A percentile compares a stretch with the other conserved stretches of the same genome.
Conservation (phyloP, 139 green algal species). For the Yamagishiella unicocca region DNA sequence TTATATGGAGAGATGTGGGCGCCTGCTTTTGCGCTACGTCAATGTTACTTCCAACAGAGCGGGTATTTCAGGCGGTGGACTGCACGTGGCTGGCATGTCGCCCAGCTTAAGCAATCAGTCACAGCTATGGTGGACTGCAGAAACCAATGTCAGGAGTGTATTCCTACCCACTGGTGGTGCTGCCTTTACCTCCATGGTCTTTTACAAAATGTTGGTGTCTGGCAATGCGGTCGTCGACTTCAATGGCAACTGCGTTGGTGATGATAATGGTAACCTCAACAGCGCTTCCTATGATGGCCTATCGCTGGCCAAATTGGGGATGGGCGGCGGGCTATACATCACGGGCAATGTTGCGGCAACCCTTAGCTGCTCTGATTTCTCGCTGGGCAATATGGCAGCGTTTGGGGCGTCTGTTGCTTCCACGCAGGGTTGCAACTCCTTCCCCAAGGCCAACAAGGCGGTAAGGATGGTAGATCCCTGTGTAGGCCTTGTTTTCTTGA, state of each 20-base stretch:
- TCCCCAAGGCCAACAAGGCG: too few relatives aligned
- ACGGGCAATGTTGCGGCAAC: neutral
- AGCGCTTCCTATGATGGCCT: neutral
- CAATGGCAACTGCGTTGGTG: too few relatives aligned
- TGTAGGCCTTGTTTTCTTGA: too few relatives aligned
- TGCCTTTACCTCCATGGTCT: too few relatives aligned
- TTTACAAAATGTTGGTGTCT: too few relatives aligned
- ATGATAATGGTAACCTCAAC: too few relatives aligned
- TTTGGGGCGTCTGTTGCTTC: neutral
- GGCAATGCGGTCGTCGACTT: too few relatives aligned
- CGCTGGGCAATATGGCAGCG: neutral
- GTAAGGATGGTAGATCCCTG: too few relatives aligned
- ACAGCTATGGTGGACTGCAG: too few relatives aligned
- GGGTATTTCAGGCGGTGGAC: neutral
- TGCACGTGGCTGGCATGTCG: neutral
- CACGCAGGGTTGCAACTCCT: constrained; percentile 1
- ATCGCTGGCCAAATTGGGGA: neutral
- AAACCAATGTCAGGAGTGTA: too few relatives aligned
- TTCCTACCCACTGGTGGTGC: too few relatives aligned
- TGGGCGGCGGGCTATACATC: neutral
- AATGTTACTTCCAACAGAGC: neutral
- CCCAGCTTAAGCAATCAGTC: too few relatives aligned
- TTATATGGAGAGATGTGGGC: neutral
- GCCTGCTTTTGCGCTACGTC: neutral
- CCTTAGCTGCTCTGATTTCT: neutral